Evolutionary conservation across 192 early-diverging fungal genomes (phyloP), one percentile per base, ranked within the genome.

Genomic region (Coemansia pectinata): DNA sequence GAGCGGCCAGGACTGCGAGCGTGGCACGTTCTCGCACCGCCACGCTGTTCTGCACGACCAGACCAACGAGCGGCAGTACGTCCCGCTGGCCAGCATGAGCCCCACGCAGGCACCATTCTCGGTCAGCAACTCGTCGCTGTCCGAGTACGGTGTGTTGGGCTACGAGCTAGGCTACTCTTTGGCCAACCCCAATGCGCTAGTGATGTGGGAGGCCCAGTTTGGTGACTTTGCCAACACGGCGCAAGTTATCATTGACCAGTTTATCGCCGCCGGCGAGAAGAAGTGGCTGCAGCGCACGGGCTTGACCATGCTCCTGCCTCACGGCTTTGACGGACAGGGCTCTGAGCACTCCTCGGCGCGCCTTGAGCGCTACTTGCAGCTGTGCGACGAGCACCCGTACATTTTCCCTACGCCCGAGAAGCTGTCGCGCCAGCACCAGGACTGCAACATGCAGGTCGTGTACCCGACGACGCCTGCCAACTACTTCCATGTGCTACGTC

Each of bases 281-380:
- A 99, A 99, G 85, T 99, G 97, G 97, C 85, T 97, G 64, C 95
- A 96, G 85, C 92, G 94, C 85, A 94, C 95, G 40, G 97, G 97
- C 52, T 82, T 99, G 72, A 92, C 95, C 40, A 87, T 97, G 86
- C 86, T 95, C 52, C 87, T 99, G 64, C 97, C 97, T 14, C 97
- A 99, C 83, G 97, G 97, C 63, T 99, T 95, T 83, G 97, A 99
- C 78, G 97, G 97, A 58, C 95, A 97, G 85, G 97, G 97, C 48
- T 96, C 97, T 25, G 97, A 99, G 84, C 97, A 99, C 86, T 99
- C 97, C 41, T 95, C 93, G 10, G 88, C 94, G 39, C 90, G 97
- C 69, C 86, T 98, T 62, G 97, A 99, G 86, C 92, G 97, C 65
- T 99, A 91, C 85, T 87, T 99, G 72, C 94, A 96, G 84, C 85